Conservation (phyloP, 108 stramenopile genomes). For the Licmophora abbreviata region DNA sequence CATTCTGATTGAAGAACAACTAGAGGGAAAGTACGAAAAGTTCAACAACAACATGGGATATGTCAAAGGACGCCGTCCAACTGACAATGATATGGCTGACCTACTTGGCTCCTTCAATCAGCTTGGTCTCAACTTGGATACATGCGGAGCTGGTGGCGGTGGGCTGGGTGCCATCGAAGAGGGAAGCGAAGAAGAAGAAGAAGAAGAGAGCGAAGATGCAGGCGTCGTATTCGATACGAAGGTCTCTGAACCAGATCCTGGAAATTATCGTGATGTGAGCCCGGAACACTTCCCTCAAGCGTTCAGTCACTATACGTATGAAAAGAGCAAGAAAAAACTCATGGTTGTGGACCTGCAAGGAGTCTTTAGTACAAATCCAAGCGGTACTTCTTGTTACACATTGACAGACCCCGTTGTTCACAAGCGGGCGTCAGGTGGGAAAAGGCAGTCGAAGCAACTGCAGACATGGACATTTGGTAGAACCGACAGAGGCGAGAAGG, state of each 20-base stretch:
- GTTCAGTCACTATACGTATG: conserved; percentile 42
- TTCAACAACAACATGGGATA: conserved; percentile 35
- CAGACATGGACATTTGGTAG: conserved; percentile 24
- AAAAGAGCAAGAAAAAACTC: conserved; percentile 16
- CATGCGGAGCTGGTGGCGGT: background rate
- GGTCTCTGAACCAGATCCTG: conserved; percentile 2
- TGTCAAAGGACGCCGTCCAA: conserved; percentile 7
- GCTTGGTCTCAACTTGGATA: conserved; percentile 1
- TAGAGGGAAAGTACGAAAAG: conserved; percentile 32
- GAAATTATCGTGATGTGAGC: conserved; percentile 12
- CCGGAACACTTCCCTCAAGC: conserved; percentile 27
- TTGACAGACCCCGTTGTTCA: conserved; percentile 48
- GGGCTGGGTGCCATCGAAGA: conserved; percentile 40
- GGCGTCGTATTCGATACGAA: background rate
- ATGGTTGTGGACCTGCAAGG: conserved; percentile 52
- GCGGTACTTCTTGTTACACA: conserved; percentile 16
- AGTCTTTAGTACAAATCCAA: conserved; percentile 13
- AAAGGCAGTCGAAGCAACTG: conserved; percentile 1
- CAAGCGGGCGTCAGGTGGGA: conserved; percentile 5
- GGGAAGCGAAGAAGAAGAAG: conserved; percentile 22
- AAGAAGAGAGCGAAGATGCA: conserved; percentile 11
- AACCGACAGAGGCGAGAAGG: conserved; percentile 30
- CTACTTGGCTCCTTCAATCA: conserved; percentile 2
- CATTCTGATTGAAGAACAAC: conserved; percentile 23
- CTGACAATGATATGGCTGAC: conserved; percentile 6